Percentiles rank a stretch among this genome's conserved stretches.
These are phyloP conservation scores for Coemansia asiatica DNA, from an alignment of 192 early-diverging fungal genomes.

Conservation along the genomic window DNA sequence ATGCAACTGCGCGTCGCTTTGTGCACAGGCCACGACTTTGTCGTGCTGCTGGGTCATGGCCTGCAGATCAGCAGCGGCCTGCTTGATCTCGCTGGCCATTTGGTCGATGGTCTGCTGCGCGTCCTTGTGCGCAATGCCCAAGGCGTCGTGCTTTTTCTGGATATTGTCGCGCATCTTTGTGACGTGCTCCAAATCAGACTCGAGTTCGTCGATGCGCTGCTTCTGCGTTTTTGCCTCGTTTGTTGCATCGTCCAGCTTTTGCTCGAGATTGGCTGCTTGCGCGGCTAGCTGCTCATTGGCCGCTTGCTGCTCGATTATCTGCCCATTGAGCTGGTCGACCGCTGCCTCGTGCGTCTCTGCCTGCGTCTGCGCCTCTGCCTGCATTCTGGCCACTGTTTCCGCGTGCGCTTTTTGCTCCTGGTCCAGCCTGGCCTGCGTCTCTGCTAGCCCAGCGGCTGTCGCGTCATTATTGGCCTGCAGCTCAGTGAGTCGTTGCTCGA, in stretches of 20 bases:
- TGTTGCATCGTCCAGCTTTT: slow-evolving; percentile 1
- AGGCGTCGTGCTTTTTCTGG: slow-evolving; percentile 35
- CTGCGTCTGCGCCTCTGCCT: slow-evolving; percentile 1
- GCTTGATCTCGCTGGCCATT: slow-evolving; percentile 7
- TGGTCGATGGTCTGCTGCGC: slow-evolving; percentile 15
- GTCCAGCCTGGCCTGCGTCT: slow-evolving; percentile 12
- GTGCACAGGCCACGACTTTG: slow-evolving; percentile 14
- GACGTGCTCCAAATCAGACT: slow-evolving; percentile 33
- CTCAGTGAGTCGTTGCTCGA: slow-evolving; percentile 4
- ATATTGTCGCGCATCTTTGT: slow-evolving; percentile 36
- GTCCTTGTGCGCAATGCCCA: slow-evolving; percentile 29
- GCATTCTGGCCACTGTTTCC: slow-evolving; percentile 6
- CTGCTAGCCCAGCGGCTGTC: neutral
- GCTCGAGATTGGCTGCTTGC: slow-evolving; percentile 13
- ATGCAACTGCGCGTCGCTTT: slow-evolving; percentile 1
- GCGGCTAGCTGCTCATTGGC: slow-evolving; percentile 8
- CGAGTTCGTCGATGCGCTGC: slow-evolving; percentile 27
- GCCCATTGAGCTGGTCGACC: slow-evolving; percentile 6
- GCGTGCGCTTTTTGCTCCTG: slow-evolving; percentile 12
- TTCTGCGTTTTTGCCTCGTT: slow-evolving; percentile 1
- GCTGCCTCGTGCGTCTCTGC: slow-evolving; percentile 8
- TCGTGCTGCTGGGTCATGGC: slow-evolving; percentile 13
- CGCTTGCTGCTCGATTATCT: slow-evolving; percentile 4
- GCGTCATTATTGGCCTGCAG: slow-evolving; percentile 5
- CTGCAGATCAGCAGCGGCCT: slow-evolving; percentile 5